Percentiles rank a stretch among this genome's conserved stretches.
phyloP scores from a whole-genome alignment of 108 stramenopile species.

The Hondaea fermentalgiana region DNA sequence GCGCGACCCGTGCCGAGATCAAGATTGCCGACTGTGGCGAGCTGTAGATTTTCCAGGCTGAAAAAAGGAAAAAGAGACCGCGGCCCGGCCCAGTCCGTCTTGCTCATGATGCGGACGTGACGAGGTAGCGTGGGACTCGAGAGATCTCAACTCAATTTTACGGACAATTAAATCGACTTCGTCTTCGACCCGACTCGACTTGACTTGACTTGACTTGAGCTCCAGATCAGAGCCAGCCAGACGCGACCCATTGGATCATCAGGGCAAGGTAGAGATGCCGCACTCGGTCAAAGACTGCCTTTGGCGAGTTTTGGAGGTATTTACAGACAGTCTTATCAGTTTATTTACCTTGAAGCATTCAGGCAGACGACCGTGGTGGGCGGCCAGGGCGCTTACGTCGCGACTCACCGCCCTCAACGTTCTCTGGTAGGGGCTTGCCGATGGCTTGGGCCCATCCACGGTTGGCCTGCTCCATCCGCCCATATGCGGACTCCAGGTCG shows the following conservation, averaged over 20 bases:
- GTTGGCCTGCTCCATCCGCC: neutral
- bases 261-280: no score
- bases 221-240: no score
- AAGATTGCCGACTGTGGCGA: slow-evolving; percentile 70
- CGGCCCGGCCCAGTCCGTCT: neutral
- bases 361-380: neutral
- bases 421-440: neutral
- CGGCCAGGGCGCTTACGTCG: neutral
- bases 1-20: slow-evolving; percentile 67
- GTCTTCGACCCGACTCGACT: no score
- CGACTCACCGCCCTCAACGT: neutral
- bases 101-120: neutral
- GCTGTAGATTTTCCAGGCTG: slow-evolving; percentile 26
- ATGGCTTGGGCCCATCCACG: neutral
- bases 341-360: neutral
- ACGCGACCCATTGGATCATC: no score
- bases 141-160: no score
- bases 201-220: no score
- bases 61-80: neutral
- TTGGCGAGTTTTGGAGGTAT: no score
- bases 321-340: no score
- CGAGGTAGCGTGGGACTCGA: no score
- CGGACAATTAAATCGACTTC: no score
- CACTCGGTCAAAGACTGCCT: no score
- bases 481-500: neutral